phyloP scores from a whole-genome alignment of 768 basidiomycete genomes.

The Strobilomyces echinocephalus region DNA sequence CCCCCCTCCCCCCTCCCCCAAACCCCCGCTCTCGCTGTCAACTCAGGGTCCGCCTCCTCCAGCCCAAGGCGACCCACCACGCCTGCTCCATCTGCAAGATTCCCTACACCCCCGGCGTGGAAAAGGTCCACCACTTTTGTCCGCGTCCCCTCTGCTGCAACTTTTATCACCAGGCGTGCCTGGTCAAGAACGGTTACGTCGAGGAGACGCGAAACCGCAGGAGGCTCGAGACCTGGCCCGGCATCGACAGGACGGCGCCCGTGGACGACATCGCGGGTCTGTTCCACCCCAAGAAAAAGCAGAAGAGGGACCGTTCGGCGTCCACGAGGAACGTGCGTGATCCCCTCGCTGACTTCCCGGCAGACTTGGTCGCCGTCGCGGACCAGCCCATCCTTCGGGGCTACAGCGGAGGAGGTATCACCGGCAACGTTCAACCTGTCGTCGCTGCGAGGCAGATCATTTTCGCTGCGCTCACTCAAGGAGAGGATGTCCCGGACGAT shows the following conservation, averaged over 20 bases:
- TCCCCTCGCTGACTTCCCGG: conserved; percentile 30
- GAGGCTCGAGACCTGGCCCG: conserved; percentile 37
- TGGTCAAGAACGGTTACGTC: conserved; percentile 30
- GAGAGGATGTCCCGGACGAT: conserved; percentile 30
- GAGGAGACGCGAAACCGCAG: conserved; percentile 20
- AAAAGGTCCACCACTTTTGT: conserved; percentile 50
- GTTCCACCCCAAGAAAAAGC: conserved; percentile 11
- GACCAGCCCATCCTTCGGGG: conserved; percentile 54
- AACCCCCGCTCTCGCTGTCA: no score
- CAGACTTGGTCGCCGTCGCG: conserved; percentile 39
- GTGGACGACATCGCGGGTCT: background rate
- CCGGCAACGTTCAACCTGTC: conserved; percentile 49
- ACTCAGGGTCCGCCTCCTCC: background rate
- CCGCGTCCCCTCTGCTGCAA: conserved; percentile 45
- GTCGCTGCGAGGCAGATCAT: conserved; percentile 45
- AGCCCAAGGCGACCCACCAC: conserved; percentile 39
- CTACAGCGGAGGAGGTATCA: conserved; percentile 36
- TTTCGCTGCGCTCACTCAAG: conserved; percentile 31
- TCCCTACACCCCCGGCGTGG: conserved; percentile 44
- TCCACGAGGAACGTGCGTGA: background rate
- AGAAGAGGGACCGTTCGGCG: background rate
- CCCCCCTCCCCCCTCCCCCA: no score
- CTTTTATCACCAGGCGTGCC: conserved; percentile 47
- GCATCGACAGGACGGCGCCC: conserved; percentile 20
- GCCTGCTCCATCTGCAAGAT: conserved; percentile 42